These are phyloP conservation scores for Globisporangium spiculum DNA, from an alignment of 352 stramenopile genomes.

Conservation along the genomic window DNA sequence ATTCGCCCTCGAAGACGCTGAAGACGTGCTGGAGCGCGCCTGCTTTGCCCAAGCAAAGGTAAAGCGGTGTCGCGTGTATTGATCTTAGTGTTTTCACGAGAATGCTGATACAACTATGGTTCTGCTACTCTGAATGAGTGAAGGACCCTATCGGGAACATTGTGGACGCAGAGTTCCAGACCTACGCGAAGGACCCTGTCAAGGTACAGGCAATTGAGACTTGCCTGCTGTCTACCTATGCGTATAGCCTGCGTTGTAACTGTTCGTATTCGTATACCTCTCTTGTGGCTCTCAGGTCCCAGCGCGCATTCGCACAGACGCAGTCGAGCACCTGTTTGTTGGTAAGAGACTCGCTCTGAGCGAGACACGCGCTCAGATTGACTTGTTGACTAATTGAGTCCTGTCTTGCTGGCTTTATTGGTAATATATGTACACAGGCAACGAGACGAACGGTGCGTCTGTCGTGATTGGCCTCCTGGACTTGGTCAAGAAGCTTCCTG, in stretches of 20 bases:
- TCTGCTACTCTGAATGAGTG: not conserved
- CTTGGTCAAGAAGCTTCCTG: constrained; percentile 46
- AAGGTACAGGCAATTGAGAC: constrained; percentile 20
- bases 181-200: constrained; percentile 30
- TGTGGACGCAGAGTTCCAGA: constrained; percentile 47
- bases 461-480: constrained; percentile 58
- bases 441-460: constrained; percentile 40
- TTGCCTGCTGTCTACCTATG: not conserved
- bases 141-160: constrained; percentile 36
- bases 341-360: constrained; percentile 21
- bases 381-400: not conserved
- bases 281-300: constrained; percentile 31
- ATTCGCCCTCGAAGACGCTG: constrained; percentile 27
- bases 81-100: not conserved
- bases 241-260: not conserved
- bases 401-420: not conserved
- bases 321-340: constrained; percentile 46
- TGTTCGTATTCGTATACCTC: not conserved
- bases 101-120: not conserved
- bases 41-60: constrained; percentile 72
- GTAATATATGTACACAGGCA: constrained; percentile 3
- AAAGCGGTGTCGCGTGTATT: not conserved
- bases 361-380: not conserved
- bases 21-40: constrained; percentile 71
- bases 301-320: constrained; percentile 30